Evolutionary conservation across 495 filamentous ascomycete species (phyloP), one percentile per base, ranked within the genome.

Genomic region (Penicillium silybi): DNA sequence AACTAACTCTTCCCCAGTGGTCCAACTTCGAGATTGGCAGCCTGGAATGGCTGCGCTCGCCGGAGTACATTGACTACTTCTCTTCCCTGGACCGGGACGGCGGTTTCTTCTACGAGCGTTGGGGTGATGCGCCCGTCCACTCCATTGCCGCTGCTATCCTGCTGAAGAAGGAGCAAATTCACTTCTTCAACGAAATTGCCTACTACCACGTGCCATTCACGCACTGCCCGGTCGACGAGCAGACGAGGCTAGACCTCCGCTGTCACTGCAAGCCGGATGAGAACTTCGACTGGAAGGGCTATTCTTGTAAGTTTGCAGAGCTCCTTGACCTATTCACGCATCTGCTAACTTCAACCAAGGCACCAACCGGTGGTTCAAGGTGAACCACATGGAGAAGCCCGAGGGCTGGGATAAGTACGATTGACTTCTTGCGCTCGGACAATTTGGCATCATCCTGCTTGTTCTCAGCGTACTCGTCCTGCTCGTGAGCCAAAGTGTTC

Each of bases 181-280:
- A 97, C 62, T 98, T 98, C 77, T 98, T 96, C 78, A 89, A 98
- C 64, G 93, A 98, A 62, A 97, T 98, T 58, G 93, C 88, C 50
- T 98, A 98, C 71, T 97, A 90, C 71, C 93, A 98, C 63, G 88
- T 96, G n/a, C 93, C 93, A 6, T 98, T 98, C 65, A 97, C 92
- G 19, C 93, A 98, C 72, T 98, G 93, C 66, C 93, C 93, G 4
- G 93, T 88, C 0, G 85, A 85, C 20, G 90, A 97, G 69, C 74
- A 93, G 69, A 79, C 79, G 27, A 77, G 90, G 52, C 63, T 89
- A 50, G 86, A 95, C 50, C 79, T 88, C 47, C 91, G 89, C 67
- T 98, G 93, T 68, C 83, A 88, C 65, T 98, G 93, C 72, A 92
- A 97, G 67, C 93, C 93, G 2, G 85, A 85, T 55, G 89, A 97